Evolutionary conservation across 2,329 filamentous ascomycete species (phyloP), one percentile per base, ranked within the genome.

Genomic region (Colletotrichum tamarilloi): DNA sequence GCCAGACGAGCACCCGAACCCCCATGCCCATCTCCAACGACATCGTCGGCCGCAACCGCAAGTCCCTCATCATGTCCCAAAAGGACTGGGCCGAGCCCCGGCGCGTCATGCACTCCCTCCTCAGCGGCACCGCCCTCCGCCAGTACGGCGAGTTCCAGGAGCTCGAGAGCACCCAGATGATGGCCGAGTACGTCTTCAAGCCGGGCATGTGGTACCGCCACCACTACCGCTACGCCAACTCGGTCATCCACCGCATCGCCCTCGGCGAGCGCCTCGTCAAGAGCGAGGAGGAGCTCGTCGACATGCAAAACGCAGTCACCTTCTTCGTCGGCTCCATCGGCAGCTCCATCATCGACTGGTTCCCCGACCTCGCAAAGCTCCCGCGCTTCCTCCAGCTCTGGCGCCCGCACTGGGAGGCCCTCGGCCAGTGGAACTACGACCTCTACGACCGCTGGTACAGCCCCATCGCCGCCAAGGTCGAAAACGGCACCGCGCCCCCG

Each of bases 151-250:
- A 68, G 8, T 81, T 77, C 76, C 80, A 82, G 63, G 82, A 85
- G 62, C 74, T 79, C 9, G 82, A 83, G 64, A 84, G 81, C 73
- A 76, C 78, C 0, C 77, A 81, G 53, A 76, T 85, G 75, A 75
- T 85, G 38, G 78, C 78, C 12, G 78, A 79, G 66, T 63, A 63
- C 60, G 60, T 63, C 42, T 52, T 53, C 28, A 73, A 81, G 52
- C 83, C 83, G 1, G 19, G 77, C 19, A 56, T 68, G 6, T 85
- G 84, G 83, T 84, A 82, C 65, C 71, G 74, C 6, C 82, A 85
- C 66, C 81, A 85, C 67, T 84, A 83, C 74, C 81, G 82, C n/a
- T 85, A 83, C 75, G 78, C 82, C 16, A 82, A 81, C 68, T 80
- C 81, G 1, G 80, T 85, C 19, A 77, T 85, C 16, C 77, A 82